These are phyloP conservation scores for Cercophora samala DNA, from an alignment of 495 filamentous ascomycete species.

Conservation along the genomic window DNA sequence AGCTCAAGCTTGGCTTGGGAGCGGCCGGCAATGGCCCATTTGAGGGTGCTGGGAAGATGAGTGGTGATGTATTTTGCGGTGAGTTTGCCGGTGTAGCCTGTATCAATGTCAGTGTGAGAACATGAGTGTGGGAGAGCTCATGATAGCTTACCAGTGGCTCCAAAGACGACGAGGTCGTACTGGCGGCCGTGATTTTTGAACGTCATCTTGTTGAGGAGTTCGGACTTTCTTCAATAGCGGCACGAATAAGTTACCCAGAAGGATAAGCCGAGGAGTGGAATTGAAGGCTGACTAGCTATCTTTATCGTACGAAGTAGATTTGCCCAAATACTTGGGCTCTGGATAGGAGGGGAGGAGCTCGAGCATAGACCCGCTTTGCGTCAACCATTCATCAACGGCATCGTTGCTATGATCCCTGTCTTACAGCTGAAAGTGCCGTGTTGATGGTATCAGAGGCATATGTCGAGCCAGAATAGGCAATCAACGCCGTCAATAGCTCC, in stretches of 20 bases:
- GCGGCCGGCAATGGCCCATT: slow-evolving; percentile 88
- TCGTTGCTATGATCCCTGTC: not conserved
- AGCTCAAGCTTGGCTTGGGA: slow-evolving; percentile 67
- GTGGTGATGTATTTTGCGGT: slow-evolving; percentile 74
- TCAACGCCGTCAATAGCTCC: slow-evolving; percentile 12
- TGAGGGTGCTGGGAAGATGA: slow-evolving; percentile 70
- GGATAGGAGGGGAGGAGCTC: not conserved
- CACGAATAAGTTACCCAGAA: not conserved
- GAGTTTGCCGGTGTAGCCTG: slow-evolving; percentile 81
- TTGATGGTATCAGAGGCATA: not conserved
- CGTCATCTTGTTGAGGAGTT: slow-evolving; percentile 30
- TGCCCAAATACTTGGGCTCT: not conserved
- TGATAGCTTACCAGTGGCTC: slow-evolving; percentile 53
- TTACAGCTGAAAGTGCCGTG: not conserved
- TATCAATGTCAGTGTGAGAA: slow-evolving; percentile 22
- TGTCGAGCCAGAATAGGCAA: slow-evolving; percentile 15
- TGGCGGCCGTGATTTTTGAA: slow-evolving; percentile 51
- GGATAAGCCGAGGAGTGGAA: not conserved
- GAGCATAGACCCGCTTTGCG: not conserved
- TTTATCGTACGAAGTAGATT: not conserved
- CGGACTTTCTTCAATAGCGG: no score
- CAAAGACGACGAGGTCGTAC: slow-evolving; percentile 82
- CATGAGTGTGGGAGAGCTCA: slow-evolving; percentile 37
- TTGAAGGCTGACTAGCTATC: not conserved
- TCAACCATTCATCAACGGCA: not conserved